A percentile compares a stretch with the other conserved stretches of the same genome.
phyloP scores from a whole-genome alignment of 805 yeast genomes.

The Kuraishia hungarica region DNA sequence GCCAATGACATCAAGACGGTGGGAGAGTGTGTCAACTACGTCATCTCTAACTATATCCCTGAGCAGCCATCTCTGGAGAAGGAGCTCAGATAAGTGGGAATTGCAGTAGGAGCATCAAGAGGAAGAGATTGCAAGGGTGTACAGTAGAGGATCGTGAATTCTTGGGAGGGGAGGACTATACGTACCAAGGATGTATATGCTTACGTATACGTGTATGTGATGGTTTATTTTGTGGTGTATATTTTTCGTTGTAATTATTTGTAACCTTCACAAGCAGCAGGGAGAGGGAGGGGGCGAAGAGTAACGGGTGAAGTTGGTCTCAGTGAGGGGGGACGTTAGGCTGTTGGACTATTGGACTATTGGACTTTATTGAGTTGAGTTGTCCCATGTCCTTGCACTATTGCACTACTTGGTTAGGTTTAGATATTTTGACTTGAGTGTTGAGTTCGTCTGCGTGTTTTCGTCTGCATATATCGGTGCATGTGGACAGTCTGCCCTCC shows the following conservation, averaged over 20 bases:
- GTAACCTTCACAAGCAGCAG: background rate
- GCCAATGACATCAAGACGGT: conserved; percentile 55
- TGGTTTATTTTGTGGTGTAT: background rate
- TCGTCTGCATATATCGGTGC: too few relatives aligned
- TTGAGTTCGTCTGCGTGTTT: too few relatives aligned
- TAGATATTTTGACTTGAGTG: too few relatives aligned
- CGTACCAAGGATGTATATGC: conserved; percentile 4
- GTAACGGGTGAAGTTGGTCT: background rate
- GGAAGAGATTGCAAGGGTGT: background rate
- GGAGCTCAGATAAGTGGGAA: conserved; percentile 29
- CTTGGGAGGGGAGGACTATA: too few relatives aligned
- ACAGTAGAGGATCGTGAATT: conserved; percentile 1
- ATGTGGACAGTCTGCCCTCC: too few relatives aligned
- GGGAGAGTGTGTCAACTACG: conserved; percentile 51
- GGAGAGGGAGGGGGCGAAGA: background rate
- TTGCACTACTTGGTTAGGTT: too few relatives aligned
- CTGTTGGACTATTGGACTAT: too few relatives aligned
- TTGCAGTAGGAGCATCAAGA: too few relatives aligned
- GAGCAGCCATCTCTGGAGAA: conserved; percentile 24
- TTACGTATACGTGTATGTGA: background rate
- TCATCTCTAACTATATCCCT: conserved; percentile 27
- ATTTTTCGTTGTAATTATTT: background rate
- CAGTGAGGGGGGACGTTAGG: too few relatives aligned
- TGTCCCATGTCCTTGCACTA: too few relatives aligned
- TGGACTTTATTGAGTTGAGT: too few relatives aligned